Evolutionary conservation across 2,329 filamentous ascomycete species (phyloP), one percentile per base, ranked within the genome.

Genomic region (Blumeria hordei): DNA sequence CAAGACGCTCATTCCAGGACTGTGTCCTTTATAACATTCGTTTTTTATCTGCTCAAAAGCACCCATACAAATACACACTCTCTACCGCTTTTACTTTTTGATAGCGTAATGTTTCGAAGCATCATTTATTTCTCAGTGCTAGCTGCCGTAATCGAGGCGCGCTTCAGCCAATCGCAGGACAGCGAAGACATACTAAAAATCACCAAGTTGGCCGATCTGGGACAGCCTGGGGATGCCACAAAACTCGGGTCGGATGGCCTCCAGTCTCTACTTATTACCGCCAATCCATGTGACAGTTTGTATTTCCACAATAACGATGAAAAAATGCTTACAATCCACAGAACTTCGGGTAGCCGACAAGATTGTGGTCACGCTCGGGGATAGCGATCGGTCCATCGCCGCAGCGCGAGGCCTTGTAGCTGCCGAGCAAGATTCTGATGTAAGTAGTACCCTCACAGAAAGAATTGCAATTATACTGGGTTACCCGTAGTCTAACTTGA

Each of bases 371-470:
- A 67, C 75, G 54, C 77, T 83, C 36, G 81, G 80, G 54, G 73
- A 68, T 49, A 76, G 77, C 60, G 67, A 72, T n/a, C 68, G 72
- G 58, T 78, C 80, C 59, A 70, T 84, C 56, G 71, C 73, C 12
- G 80, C 77, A 18, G 81, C 81, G 16, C 73, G 73, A 56, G 74
- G 73, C 14, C 72, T 83, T 39, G 80, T 83, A 12, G 74, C 75
- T 32, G 80, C 80, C 3, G 80, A 83, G 71, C 79, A 82, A 67
- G 84, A 85, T 73, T 82, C 82, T 70, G 84, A 84, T 70, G 44
- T 47, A 8, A 47, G 44, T 21, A 28, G 16, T 21, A 7, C 16
- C 16, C 11, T 10, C 8, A 47, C 16, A 2, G 33, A 28, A 41
- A 41, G 11, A 41, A 3, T n/a, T 11, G 11, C 37, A 11, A 11